phyloP scores from a whole-genome alignment of 768 basidiomycete species.

The Pleurotus tuber-regium region DNA sequence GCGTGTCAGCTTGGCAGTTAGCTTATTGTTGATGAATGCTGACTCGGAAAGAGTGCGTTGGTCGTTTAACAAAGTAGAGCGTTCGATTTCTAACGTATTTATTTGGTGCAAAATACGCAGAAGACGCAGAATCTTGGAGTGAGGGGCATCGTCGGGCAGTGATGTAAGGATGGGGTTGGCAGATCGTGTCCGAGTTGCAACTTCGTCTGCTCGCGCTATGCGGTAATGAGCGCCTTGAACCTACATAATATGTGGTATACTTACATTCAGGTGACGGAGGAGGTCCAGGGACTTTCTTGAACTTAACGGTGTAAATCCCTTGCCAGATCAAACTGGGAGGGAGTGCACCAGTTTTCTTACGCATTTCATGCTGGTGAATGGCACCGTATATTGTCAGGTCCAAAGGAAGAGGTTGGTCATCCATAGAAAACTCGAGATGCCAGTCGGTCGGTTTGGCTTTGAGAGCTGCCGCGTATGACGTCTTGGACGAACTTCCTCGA shows the following conservation, averaged over 20 bases:
- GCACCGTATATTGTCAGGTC: slow-evolving; percentile 96
- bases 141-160: slow-evolving; percentile 78
- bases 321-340: slow-evolving; percentile 83
- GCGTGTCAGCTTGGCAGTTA: slow-evolving; percentile 95
- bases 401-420: slow-evolving; percentile 78
- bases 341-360: slow-evolving; percentile 64
- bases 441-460: slow-evolving; percentile 93
- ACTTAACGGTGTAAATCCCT: slow-evolving; percentile 88
- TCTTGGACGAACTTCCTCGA: slow-evolving; percentile 33
- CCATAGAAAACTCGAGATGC: slow-evolving; percentile 96
- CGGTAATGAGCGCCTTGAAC: not conserved
- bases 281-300: slow-evolving; percentile 88
- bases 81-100: slow-evolving; percentile 70
- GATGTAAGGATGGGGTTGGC: slow-evolving; percentile 71
- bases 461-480: slow-evolving; percentile 92
- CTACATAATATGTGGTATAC: slow-evolving; percentile 17
- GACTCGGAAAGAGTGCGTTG: slow-evolving; percentile 70
- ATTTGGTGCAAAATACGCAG: slow-evolving; percentile 85
- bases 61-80: slow-evolving; percentile 46
- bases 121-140: slow-evolving; percentile 88
- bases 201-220: slow-evolving; percentile 37
- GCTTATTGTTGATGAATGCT: slow-evolving; percentile 95
- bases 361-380: slow-evolving; percentile 86
- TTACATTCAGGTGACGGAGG: slow-evolving; percentile 60
- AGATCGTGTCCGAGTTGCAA: slow-evolving; percentile 48